phyloP scores from a whole-genome alignment of 306 rosid genomes.

The Vigna mungo region DNA sequence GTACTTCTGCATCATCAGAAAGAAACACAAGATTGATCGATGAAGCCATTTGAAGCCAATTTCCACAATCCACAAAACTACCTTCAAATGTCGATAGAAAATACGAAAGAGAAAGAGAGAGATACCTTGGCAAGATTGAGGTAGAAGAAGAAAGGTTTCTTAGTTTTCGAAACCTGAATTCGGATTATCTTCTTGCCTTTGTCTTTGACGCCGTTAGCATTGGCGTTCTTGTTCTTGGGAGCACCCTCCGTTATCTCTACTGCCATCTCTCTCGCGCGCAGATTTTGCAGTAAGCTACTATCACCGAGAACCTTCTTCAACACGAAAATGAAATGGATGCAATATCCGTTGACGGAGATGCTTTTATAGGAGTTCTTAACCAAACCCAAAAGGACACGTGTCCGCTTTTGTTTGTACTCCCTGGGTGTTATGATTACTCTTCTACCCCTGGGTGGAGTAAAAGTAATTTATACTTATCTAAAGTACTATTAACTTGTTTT shows the following conservation, averaged over 20 bases:
- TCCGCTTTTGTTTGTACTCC: neutral
- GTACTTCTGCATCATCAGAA: conserved; percentile 60
- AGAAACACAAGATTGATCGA: conserved; percentile 23
- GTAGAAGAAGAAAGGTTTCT: conserved; percentile 77
- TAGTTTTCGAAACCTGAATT: conserved; percentile 70
- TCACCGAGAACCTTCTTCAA: conserved; percentile 12
- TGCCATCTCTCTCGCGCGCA: neutral
- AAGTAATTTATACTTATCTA: too few relatives aligned
- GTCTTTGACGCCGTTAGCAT: conserved; percentile 15
- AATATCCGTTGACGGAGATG: neutral
- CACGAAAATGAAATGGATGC: neutral
- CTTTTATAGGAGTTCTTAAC: neutral
- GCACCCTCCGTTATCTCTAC: conserved; percentile 1
- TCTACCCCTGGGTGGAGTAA: too few relatives aligned
- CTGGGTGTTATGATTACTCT: too few relatives aligned
- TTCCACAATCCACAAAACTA: too few relatives aligned
- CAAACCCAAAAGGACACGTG: conserved; percentile 30
- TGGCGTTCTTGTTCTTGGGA: conserved; percentile 6
- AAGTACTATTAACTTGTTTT: too few relatives aligned
- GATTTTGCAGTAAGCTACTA: conserved; percentile 17
- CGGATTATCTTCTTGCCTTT: conserved; percentile 48
- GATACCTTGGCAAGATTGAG: conserved; percentile 76
- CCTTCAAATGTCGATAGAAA: too few relatives aligned
- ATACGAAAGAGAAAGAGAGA: neutral
- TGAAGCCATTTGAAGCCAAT: neutral